Conservation (phyloP, 2,329 filamentous ascomycete genomes). For the Epichloe brachyelytri region DNA sequence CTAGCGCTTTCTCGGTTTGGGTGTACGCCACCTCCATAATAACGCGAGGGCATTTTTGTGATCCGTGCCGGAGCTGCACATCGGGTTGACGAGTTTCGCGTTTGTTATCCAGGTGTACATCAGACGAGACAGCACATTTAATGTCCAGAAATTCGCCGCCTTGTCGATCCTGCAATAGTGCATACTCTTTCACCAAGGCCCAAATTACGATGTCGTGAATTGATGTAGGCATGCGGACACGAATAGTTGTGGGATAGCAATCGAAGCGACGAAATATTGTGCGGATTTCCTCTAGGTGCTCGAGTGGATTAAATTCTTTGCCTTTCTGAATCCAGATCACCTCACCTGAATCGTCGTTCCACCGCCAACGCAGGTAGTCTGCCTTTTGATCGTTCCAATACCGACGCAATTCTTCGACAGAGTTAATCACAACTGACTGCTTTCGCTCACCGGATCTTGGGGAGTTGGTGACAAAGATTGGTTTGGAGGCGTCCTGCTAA, state of each 20-base stretch:
- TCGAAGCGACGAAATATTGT: slow-evolving; percentile 1
- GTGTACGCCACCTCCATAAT: not conserved
- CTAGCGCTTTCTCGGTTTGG: not conserved
- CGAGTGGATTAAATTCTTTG: not conserved
- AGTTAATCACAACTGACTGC: not conserved
- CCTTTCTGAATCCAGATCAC: not conserved
- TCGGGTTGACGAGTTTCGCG: not conserved
- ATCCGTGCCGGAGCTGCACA: not conserved
- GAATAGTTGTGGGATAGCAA: slow-evolving; percentile 2
- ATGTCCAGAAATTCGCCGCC: not conserved
- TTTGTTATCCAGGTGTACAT: not conserved
- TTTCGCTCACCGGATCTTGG: not conserved
- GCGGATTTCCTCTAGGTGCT: not conserved
- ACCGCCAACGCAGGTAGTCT: not conserved
- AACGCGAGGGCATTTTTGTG: not conserved
- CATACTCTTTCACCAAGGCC: no score
- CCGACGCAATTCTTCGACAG: not conserved
- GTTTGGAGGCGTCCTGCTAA: no score
- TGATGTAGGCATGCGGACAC: not conserved
- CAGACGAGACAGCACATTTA: not conserved
- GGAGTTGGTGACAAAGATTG: no score
- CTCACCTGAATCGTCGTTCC: not conserved
- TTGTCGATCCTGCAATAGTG: no score
- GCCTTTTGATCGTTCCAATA: not conserved
- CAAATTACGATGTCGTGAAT: not conserved